Conservation (phyloP, 768 basidiomycete genomes). For the Boletus coccyginus region DNA sequence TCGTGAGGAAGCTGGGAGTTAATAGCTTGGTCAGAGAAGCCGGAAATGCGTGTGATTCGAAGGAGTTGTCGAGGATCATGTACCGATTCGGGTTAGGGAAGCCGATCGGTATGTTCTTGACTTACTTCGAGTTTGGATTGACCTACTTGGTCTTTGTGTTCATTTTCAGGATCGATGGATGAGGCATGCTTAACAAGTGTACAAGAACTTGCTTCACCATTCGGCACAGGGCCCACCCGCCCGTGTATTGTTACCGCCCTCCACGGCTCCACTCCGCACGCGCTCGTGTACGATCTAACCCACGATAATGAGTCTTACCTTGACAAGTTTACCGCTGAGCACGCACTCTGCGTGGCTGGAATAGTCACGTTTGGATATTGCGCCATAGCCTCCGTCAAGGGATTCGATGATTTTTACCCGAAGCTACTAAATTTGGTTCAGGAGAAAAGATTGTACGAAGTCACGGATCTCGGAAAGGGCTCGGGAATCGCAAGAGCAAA, state of each 20-base stretch:
- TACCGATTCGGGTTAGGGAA: constrained; percentile 92
- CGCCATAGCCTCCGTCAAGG: constrained; percentile 92
- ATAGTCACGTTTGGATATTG: constrained; percentile 88
- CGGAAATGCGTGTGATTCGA: constrained; percentile 87
- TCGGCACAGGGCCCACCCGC: constrained; percentile 75
- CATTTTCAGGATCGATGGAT: constrained; percentile 82
- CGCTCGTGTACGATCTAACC: constrained; percentile 91
- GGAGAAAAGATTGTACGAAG: constrained; percentile 78
- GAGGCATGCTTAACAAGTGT: constrained; percentile 72
- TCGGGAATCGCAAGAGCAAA: constrained; percentile 60
- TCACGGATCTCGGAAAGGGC: constrained; percentile 52
- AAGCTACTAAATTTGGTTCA: constrained; percentile 87
- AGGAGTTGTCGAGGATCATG: constrained; percentile 84
- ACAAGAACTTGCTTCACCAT: constrained; percentile 79
- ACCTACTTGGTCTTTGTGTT: background rate
- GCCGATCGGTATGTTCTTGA: constrained; percentile 67
- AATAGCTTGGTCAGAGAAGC: constrained; percentile 94
- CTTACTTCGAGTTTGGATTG: background rate
- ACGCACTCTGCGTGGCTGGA: constrained; percentile 91
- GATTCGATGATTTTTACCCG: constrained; percentile 96
- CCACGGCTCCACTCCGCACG: constrained; percentile 86
- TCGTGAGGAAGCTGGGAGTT: constrained; percentile 89
- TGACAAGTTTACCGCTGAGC: constrained; percentile 90
- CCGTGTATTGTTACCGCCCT: constrained; percentile 74
- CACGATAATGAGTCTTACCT: constrained; percentile 96